phyloP scores from a whole-genome alignment of 805 yeast genomes.

The Metschnikowia hibisci region DNA sequence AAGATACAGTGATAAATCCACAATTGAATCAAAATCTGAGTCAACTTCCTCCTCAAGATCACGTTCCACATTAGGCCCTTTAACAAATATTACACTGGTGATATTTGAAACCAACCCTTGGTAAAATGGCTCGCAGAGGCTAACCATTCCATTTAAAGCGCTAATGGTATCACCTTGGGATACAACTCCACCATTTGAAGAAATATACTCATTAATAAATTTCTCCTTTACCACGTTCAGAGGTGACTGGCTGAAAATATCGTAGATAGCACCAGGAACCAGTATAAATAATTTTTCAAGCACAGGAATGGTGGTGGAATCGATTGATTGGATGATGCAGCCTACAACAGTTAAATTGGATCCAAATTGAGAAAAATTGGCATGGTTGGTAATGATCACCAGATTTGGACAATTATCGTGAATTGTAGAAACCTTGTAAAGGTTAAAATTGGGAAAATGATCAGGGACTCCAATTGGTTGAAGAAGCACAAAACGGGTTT shows the following conservation, averaged over 20 bases:
- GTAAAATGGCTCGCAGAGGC: constrained; percentile 67
- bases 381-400: constrained; percentile 38
- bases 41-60: not conserved
- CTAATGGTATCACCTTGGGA: constrained; percentile 43
- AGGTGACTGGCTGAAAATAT: constrained; percentile 30
- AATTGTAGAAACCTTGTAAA: constrained; percentile 35
- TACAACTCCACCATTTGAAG: constrained; percentile 24
- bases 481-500: constrained; percentile 27
- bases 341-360: constrained; percentile 40
- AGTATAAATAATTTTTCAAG: constrained; percentile 45
- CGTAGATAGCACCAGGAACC: constrained; percentile 42
- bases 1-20: constrained; percentile 34
- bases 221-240: constrained; percentile 31
- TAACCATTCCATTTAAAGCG: constrained; percentile 46
- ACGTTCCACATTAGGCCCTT: constrained; percentile 12
- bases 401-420: constrained; percentile 25
- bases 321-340: constrained; percentile 36
- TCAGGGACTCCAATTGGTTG: constrained; percentile 40
- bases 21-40: constrained; percentile 9
- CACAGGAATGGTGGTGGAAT: constrained; percentile 28
- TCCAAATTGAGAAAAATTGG: constrained; percentile 31
- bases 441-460: constrained; percentile 29
- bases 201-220: constrained; percentile 25
- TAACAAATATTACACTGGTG: constrained; percentile 56
- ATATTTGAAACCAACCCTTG: constrained; percentile 53